phyloP scores from a whole-genome alignment of 306 rosid genomes.

The Hippophae gyantsensis region DNA sequence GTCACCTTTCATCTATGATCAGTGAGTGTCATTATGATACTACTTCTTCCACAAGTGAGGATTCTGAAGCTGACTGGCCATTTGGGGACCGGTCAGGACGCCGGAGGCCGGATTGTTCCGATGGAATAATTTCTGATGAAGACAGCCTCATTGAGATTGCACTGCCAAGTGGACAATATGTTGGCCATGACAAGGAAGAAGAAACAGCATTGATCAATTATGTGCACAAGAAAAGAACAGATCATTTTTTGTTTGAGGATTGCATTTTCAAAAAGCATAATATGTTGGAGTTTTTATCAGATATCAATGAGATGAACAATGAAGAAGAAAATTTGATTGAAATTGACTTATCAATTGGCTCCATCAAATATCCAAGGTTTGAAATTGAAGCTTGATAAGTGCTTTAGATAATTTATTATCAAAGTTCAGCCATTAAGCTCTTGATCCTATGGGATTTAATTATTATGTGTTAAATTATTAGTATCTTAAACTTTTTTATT shows the following conservation, averaged over 20 bases:
- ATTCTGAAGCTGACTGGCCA: conserved; percentile 42
- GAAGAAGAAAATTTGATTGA: conserved; percentile 92
- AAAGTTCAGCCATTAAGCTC: conserved; percentile 15
- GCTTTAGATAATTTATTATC: neutral
- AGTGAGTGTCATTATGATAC: conserved; percentile 23
- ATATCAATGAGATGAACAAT: conserved; percentile 47
- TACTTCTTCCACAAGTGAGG: conserved; percentile 36
- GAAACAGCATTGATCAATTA: neutral
- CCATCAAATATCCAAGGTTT: conserved; percentile 91
- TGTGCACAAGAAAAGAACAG: conserved; percentile 30
- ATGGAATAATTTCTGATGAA: conserved; percentile 88
- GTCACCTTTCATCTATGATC: no score
- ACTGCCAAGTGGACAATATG: conserved; percentile 59
- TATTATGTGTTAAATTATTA: no score
- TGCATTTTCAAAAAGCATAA: conserved; percentile 30
- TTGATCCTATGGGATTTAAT: conserved; percentile 7
- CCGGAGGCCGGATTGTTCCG: conserved; percentile 37
- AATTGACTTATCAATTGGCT: conserved; percentile 91
- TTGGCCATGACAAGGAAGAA: conserved; percentile 11
- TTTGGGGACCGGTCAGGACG: conserved; percentile 10
- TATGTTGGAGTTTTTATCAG: conserved; percentile 62
- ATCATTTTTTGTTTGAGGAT: conserved; percentile 16
- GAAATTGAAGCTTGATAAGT: conserved; percentile 56
- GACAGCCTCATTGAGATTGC: conserved; percentile 86
- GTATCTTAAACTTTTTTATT: no score